Percentiles rank a stretch among this genome's conserved stretches.
These are phyloP conservation scores for Ambrosiella xylebori DNA, from an alignment of 2,329 filamentous ascomycete genomes.

Conservation along the genomic window DNA sequence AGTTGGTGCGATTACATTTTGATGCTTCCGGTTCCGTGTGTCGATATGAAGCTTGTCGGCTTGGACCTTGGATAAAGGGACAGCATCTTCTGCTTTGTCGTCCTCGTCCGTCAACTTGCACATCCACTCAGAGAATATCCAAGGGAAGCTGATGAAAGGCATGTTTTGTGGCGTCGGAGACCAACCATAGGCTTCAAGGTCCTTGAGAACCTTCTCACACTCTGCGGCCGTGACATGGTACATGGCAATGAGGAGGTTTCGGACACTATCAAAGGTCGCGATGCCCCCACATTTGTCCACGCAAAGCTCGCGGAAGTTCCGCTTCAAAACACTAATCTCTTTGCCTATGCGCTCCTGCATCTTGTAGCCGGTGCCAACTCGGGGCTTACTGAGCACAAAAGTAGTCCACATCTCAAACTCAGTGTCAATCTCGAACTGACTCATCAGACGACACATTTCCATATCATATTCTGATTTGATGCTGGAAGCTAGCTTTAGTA, in stretches of 20 bases:
- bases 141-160: slow-evolving; percentile 85
- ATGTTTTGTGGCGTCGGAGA: slow-evolving; percentile 28
- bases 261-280: slow-evolving; percentile 30
- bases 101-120: slow-evolving; percentile 42
- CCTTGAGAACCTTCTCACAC: slow-evolving; percentile 37
- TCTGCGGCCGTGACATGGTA: slow-evolving; percentile 68
- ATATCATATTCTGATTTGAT: slow-evolving; percentile 68
- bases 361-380: slow-evolving; percentile 63
- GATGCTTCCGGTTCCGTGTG: neutral
- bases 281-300: slow-evolving; percentile 44
- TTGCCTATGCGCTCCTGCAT: slow-evolving; percentile 66
- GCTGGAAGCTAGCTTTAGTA: slow-evolving; percentile 40
- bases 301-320: slow-evolving; percentile 51
- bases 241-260: slow-evolving; percentile 68
- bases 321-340: slow-evolving; percentile 47
- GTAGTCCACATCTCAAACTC: slow-evolving; percentile 89
- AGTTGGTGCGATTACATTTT: neutral
- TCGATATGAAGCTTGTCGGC: neutral
- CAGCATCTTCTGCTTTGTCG: slow-evolving; percentile 10
- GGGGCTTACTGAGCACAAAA: slow-evolving; percentile 62
- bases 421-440: slow-evolving; percentile 63
- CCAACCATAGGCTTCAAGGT: slow-evolving; percentile 20
- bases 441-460: slow-evolving; percentile 62
- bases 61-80: neutral
- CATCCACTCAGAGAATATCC: slow-evolving; percentile 64